These are phyloP conservation scores for Rubia yunnanensis DNA, from an alignment of 257 asterid genomes.

Conservation along the genomic window DNA sequence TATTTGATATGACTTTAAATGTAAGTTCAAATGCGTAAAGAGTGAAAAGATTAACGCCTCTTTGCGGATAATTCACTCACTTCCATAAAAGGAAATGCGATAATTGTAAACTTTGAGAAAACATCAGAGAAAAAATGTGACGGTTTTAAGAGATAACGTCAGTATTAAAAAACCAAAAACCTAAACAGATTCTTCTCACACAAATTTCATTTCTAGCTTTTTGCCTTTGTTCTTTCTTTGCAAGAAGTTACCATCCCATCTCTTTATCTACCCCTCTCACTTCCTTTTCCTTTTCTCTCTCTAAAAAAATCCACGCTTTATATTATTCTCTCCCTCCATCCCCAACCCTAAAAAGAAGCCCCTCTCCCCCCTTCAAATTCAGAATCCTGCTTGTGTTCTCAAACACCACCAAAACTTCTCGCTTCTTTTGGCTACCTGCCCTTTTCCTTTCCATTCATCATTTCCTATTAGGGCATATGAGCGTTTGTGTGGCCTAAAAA, in stretches of 20 bases:
- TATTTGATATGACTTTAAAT: no score
- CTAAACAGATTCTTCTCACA: constrained; percentile 42
- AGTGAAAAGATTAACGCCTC: no score
- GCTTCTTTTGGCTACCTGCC: constrained; percentile 11
- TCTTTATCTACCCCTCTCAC: constrained; percentile 23
- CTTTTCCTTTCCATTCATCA: not conserved
- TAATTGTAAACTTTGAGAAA: no score
- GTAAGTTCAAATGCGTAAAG: no score
- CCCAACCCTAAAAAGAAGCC: constrained; percentile 34
- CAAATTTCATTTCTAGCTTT: constrained; percentile 32
- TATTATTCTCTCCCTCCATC: constrained; percentile 36
- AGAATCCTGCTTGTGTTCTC: constrained; percentile 45
- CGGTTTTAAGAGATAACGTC: not conserved
- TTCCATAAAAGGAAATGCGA: no score
- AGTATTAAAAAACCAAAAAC: constrained; percentile 5
- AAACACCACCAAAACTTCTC: constrained; percentile 26
- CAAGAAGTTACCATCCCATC: constrained; percentile 60
- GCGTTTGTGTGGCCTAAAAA: constrained; percentile 2
- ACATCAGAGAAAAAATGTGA: no score
- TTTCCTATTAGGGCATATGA: constrained; percentile 13
- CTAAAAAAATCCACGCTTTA: constrained; percentile 53
- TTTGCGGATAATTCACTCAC: no score
- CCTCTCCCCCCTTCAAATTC: constrained; percentile 18
- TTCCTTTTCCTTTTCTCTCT: constrained; percentile 30
- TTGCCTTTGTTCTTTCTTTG: constrained; percentile 48